These are phyloP conservation scores for Ramalina intermedia DNA, from an alignment of 495 filamentous ascomycete species.

Conservation along the genomic window DNA sequence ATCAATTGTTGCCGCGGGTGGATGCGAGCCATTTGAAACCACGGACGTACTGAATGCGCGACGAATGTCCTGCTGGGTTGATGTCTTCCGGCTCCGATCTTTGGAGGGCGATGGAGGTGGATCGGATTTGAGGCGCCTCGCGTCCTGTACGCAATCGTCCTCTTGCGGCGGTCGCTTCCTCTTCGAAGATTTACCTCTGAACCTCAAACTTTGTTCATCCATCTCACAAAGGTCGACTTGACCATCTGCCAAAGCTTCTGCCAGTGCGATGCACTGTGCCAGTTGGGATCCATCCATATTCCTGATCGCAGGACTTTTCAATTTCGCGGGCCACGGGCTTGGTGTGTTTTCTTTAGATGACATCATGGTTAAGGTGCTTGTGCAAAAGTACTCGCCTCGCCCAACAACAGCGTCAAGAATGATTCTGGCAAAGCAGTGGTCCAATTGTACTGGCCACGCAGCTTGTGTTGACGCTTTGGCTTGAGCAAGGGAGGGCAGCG, in stretches of 20 bases:
- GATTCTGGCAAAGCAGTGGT: slow-evolving; percentile 28
- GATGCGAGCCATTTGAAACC: not conserved
- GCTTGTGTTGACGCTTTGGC: slow-evolving; percentile 11
- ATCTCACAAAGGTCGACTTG: slow-evolving; percentile 13
- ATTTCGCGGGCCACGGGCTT: slow-evolving; percentile 3
- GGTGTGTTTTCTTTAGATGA: not conserved
- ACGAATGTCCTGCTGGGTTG: not conserved
- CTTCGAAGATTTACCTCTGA: slow-evolving; percentile 17
- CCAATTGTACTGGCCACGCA: slow-evolving; percentile 21
- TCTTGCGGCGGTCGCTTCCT: slow-evolving; percentile 3
- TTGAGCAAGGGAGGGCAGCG: slow-evolving; percentile 9
- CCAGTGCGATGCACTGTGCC: slow-evolving; percentile 15
- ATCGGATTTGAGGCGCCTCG: too few relatives aligned
- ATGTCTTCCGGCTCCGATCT: not conserved
- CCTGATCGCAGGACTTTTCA: slow-evolving; percentile 10
- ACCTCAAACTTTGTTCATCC: slow-evolving; percentile 16
- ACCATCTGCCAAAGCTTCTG: slow-evolving; percentile 17
- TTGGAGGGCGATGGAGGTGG: too few relatives aligned
- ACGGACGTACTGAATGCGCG: not conserved
- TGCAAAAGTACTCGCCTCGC: slow-evolving; percentile 2
- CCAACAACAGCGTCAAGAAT: slow-evolving; percentile 23
- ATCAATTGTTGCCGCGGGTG: slow-evolving; percentile 1
- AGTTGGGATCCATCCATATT: slow-evolving; percentile 21
- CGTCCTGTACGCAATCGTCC: not conserved
- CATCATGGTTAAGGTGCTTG: not conserved